A percentile compares a stretch with the other conserved stretches of the same genome.
These are phyloP conservation scores for Colletotrichum sp. DNA, from an alignment of 2,329 filamentous ascomycete species.

Conservation along the genomic window DNA sequence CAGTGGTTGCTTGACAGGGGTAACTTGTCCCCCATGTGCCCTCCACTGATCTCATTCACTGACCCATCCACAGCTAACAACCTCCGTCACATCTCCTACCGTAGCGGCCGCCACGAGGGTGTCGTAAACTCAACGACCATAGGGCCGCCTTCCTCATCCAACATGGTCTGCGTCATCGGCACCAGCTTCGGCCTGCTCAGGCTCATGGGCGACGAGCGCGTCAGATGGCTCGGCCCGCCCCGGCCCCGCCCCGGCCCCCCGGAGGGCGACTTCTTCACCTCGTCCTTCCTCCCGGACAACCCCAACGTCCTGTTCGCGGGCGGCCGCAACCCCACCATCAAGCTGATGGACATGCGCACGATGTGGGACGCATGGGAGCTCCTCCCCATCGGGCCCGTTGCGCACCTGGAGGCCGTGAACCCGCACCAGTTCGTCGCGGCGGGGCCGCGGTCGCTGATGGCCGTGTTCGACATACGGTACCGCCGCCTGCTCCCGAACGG, in stretches of 20 bases:
- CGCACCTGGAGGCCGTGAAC: conserved; percentile 55
- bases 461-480: conserved; percentile 63
- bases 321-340: conserved; percentile 51
- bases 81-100: conserved; percentile 36
- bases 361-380: conserved; percentile 36
- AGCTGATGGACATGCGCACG: conserved; percentile 50
- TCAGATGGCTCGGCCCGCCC: conserved; percentile 38
- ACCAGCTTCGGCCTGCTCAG: conserved; percentile 52
- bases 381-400: conserved; percentile 45
- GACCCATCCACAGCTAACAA: conserved; percentile 28
- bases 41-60: neutral
- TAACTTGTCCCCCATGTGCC: neutral
- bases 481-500: conserved; percentile 19
- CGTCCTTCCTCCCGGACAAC: conserved; percentile 51
- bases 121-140: conserved; percentile 46
- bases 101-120: conserved; percentile 31
- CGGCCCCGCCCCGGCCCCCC: conserved; percentile 18
- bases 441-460: conserved; percentile 54
- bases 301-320: conserved; percentile 56
- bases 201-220: conserved; percentile 34
- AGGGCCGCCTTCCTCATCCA: conserved; percentile 40
- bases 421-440: conserved; percentile 57
- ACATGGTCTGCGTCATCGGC: conserved; percentile 51
- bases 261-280: conserved; percentile 47
- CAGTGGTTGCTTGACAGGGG: conserved; percentile 41